Evolutionary conservation across 1,284 basidiomycete species (phyloP).

Genomic region (Schizophyllum amplum): DNA sequence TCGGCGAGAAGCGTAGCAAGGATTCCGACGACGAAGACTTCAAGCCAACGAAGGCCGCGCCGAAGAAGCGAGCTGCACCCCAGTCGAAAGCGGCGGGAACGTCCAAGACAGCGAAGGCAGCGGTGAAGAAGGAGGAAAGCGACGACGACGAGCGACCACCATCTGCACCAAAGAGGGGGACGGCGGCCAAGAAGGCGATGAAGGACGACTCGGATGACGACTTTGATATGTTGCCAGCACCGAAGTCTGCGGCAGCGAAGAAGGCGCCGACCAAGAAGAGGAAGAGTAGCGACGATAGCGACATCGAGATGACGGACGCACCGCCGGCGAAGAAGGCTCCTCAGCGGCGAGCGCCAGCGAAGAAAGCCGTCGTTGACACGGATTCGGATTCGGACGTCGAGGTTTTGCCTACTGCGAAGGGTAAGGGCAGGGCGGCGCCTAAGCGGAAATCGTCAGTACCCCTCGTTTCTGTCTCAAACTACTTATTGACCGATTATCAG

Average conservation of each 20-base stretch:
- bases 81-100: not conserved
- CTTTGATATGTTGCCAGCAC: slow-evolving; percentile 13
- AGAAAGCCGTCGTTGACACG: slow-evolving; percentile 9
- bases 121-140: slow-evolving; percentile 1
- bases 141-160: slow-evolving; percentile 14
- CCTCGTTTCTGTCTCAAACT: slow-evolving; percentile 1
- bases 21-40: slow-evolving; percentile 24
- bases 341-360: slow-evolving; percentile 17
- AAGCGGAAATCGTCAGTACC: slow-evolving; percentile 9
- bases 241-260: slow-evolving; percentile 13
- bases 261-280: slow-evolving; percentile 20
- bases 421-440: slow-evolving; percentile 23
- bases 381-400: slow-evolving; percentile 2
- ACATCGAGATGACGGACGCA: slow-evolving; percentile 9
- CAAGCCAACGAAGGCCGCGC: slow-evolving; percentile 8
- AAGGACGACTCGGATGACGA: slow-evolving; percentile 19
- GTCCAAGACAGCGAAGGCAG: not conserved
- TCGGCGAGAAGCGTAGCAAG: slow-evolving; percentile 26
- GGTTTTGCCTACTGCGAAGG: slow-evolving; percentile 25
- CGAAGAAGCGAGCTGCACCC: slow-evolving; percentile 10
- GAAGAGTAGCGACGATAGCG: slow-evolving; percentile 8
- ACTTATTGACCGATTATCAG: slow-evolving; percentile 3
- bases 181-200: slow-evolving; percentile 13
- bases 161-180: slow-evolving; percentile 21
- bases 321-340: slow-evolving; percentile 17